Conservation (phyloP, 75 land plant genomes). For the Picea glauca region DNA sequence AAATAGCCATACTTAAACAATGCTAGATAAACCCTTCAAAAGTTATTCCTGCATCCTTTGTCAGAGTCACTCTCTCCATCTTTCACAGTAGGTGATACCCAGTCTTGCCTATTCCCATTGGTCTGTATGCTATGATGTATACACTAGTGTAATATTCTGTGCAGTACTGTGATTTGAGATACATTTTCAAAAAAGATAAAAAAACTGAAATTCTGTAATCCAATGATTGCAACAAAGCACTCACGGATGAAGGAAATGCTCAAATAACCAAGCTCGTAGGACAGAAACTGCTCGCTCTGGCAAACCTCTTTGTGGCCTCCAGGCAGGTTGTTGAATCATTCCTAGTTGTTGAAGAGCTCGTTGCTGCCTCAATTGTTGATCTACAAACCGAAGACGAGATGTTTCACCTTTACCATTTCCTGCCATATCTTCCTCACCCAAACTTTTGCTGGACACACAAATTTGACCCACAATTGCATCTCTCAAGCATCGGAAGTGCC, state of each 20-base stretch:
- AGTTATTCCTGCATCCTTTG: no score
- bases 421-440: conserved; percentile 47
- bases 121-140: no score
- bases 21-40: no score
- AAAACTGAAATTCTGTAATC: no score
- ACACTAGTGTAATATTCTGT: no score
- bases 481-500: conserved; percentile 75
- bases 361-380: conserved; percentile 60
- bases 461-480: conserved; percentile 75
- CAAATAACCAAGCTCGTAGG: conserved; percentile 73
- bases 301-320: conserved; percentile 75
- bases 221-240: conserved; percentile 8
- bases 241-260: conserved; percentile 83
- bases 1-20: no score
- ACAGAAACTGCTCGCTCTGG: conserved; percentile 76
- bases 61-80: no score
- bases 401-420: conserved; percentile 21
- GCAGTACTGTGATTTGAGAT: no score
- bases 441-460: conserved; percentile 28
- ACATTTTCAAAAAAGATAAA: no score
- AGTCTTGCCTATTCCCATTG: no score
- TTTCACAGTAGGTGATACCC: no score
- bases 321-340: conserved; percentile 54
- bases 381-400: conserved; percentile 44
- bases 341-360: conserved; percentile 57